Base-by-base conservation (phyloP, 2,329 filamentous ascomycete genomes). In the Pyrenophora seminiperda region DNA sequence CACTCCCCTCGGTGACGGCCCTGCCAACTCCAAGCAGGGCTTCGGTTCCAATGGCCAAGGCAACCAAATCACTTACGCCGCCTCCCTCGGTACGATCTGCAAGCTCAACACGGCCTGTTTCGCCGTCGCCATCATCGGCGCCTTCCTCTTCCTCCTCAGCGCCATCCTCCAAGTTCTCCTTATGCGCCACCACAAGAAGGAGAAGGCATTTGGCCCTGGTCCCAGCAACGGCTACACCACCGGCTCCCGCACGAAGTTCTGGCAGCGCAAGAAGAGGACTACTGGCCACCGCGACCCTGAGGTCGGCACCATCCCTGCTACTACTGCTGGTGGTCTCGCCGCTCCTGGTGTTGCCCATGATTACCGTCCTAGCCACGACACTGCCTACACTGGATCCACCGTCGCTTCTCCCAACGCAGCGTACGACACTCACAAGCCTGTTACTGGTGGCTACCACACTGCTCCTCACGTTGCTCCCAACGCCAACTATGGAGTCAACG, bases 141-240 rank as follows among this genome's bases (percentile, higher is more conserved):
- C 89, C 40, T 72, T 89, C 76, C 85, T 93, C 74, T 94, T 93
- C 80, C 68, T 90, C 63, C 67, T 90, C 66, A 90, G 89, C 41
- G 84, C 89, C 43, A 69, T 86, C 50, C 78, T 88, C 56, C 89
- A 93, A 66, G 58, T 90, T 41, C 78, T 81, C 41, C 82, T 93
- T 37, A 82, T 83, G 62, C 84, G 86, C 53, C 80, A 89, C 72
- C 87, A 89, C 78, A 84, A 85, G 75, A 86, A 85, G 64, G 86
- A 90, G 75, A 89, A 88, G 77, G 83, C 83, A 44, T 89, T 82
- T 68, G 87, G 87, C 11, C 87, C 85, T 29, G 78, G 79, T 40
- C 85, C 86, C 17, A 72, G 76, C 56, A 88, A 88, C 76, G 79
- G 83, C 73, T 91, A 91, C 76, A 89, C 87, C 22, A 78, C 77